Evolutionary conservation across 345 rosid species (phyloP), one percentile per base, ranked within the genome.

Genomic region (Reutealis trisperma): DNA sequence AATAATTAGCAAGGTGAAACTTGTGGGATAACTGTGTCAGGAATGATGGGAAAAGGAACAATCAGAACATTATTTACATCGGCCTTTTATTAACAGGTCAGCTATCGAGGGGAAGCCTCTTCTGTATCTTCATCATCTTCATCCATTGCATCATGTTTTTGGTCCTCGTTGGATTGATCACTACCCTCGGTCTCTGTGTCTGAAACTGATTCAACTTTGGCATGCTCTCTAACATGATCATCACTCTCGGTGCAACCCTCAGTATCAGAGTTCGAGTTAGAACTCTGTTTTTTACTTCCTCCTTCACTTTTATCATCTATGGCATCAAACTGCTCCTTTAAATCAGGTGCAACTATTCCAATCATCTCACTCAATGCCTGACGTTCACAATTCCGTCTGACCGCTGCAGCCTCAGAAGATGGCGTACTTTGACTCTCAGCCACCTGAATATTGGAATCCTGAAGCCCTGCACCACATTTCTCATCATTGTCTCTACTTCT

Each of bases 341-440:
- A 66, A 76, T 88, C 89, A 59, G 93, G 92, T 44, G 89, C 91
- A 49, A 87, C 90, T 66, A 89, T 90, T 44, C 90, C 90, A 58
- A 85, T 87, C 92, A 89, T 86, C 84, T 87, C 88, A 52, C 88
- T 85, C 81, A 88, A 75, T 61, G 81, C 92, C 80, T 59, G 87
- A 66, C 32, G 83, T 75, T 89, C 89, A 69, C 54, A 82, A 70
- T 77, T 84, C 34, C 63, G 75, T 69, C 75, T 81, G 52, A 68
- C 51, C 71, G 62, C 78, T 62, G 81, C 83, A 70, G 80, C 82
- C 66, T 72, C 81, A 24, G 84, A 82, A 80, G 90, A 83, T 27
- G 91, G 84, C 21, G 78, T 75, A 70, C 82, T 88, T 84, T 90
- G 98, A 82, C 88, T 90, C 87, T 91, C 94, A 3, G 83, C 86